Percentiles rank a stretch among this genome's conserved stretches.
Conservation (phyloP, 306 rosid genomes). For the Lathyrus tuberosus region DNA sequence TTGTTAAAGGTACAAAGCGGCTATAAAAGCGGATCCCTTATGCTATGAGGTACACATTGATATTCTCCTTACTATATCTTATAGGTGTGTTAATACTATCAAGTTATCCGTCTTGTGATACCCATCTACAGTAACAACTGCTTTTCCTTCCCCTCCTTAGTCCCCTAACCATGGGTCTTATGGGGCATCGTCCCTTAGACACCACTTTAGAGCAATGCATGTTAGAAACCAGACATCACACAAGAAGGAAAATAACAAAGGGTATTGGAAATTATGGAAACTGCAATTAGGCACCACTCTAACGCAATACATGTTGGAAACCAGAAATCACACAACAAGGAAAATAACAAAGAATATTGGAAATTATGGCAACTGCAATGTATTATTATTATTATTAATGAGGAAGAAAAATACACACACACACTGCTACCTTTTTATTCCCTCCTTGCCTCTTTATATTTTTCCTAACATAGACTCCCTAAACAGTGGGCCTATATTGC, state of each 20-base stretch:
- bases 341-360: not conserved
- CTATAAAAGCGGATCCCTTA: slow-evolving; percentile 92
- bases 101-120: slow-evolving; percentile 10
- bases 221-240: no score
- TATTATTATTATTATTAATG: no score
- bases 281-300: no score
- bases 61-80: slow-evolving; percentile 35
- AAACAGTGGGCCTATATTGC: no score
- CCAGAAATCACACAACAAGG: not conserved
- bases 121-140: not conserved
- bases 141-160: not conserved
- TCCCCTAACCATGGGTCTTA: not conserved
- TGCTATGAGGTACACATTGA: slow-evolving; percentile 84
- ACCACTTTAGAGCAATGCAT: not conserved
- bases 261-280: no score
- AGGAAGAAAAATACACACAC: no score
- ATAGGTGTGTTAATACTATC: slow-evolving; percentile 18
- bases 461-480: no score
- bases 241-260: no score
- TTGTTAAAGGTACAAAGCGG: slow-evolving; percentile 87
- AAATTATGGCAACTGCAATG: not conserved
- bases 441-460: no score
- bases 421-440: no score
- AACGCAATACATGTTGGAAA: not conserved
- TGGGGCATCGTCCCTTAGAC: not conserved